phyloP scores from a whole-genome alignment of 176 grass and related monocot species.

The Rhynchospora tenuis region DNA sequence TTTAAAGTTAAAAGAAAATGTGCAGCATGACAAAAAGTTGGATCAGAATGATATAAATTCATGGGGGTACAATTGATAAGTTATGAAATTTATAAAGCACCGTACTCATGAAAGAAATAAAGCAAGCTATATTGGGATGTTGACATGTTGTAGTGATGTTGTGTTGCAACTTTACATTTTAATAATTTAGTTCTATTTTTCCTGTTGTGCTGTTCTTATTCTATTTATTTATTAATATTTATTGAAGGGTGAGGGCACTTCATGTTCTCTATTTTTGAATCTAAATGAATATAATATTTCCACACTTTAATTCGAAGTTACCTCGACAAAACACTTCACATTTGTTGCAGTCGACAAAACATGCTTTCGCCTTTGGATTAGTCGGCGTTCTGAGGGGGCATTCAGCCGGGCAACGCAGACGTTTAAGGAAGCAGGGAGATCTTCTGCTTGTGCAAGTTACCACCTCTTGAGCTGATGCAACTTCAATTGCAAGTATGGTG shows the following conservation, averaged over 20 bases:
- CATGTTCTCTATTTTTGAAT: background rate
- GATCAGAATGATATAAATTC: background rate
- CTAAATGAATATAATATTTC: background rate
- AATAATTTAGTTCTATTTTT: background rate
- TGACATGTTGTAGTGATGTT: background rate
- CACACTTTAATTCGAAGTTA: background rate
- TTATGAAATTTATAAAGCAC: background rate
- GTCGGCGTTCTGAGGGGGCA: background rate
- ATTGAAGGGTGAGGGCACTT: background rate
- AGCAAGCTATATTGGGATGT: background rate
- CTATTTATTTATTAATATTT: too few species aligned
- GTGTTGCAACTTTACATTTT: background rate
- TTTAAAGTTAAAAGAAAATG: too few species aligned
- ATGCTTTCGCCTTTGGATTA: conserved; percentile 25
- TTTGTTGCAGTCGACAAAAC: conserved; percentile 28
- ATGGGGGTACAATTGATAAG: background rate
- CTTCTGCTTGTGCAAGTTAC: background rate
- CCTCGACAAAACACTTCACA: conserved; percentile 31
- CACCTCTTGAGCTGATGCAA: conserved; percentile 18
- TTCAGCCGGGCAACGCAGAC: conserved; percentile 22
- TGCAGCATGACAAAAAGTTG: too few species aligned
- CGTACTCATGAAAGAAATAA: background rate
- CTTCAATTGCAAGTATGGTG: background rate
- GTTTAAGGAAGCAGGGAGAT: conserved; percentile 7
- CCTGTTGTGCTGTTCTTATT: background rate